Evolutionary conservation across 495 filamentous ascomycete genomes (phyloP).

Genomic region (Aspergillus incahuasiensis): DNA sequence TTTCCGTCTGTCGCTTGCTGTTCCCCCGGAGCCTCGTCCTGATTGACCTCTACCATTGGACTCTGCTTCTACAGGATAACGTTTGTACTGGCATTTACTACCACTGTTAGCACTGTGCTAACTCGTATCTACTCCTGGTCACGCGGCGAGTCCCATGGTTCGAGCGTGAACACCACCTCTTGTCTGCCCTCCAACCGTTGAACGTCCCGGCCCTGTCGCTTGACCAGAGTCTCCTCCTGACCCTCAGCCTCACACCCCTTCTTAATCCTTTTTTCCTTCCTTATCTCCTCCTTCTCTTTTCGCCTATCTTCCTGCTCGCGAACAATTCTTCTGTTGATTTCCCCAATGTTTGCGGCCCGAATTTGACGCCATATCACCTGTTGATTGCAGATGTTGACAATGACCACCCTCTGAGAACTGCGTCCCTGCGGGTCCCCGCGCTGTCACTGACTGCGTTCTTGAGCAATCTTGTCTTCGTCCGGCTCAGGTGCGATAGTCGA

Average conservation of each 20-base stretch:
- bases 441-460: slow-evolving; percentile 8
- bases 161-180: slow-evolving; percentile 9
- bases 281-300: slow-evolving; percentile 3
- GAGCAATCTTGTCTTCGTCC: background rate
- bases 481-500: background rate
- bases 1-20: background rate
- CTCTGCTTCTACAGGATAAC: background rate
- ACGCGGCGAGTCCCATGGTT: slow-evolving; percentile 26
- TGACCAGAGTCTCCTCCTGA: slow-evolving; percentile 15
- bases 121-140: slow-evolving; percentile 1
- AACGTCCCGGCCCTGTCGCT: slow-evolving; percentile 3
- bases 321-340: background rate
- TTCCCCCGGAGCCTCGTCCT: background rate
- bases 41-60: background rate
- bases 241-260: slow-evolving; percentile 8
- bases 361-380: slow-evolving; percentile 7
- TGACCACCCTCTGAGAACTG: slow-evolving; percentile 15
- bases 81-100: background rate
- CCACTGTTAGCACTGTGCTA: background rate
- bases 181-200: background rate
- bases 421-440: slow-evolving; percentile 14
- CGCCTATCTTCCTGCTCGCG: background rate
- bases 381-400: slow-evolving; percentile 14
- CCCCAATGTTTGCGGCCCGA: slow-evolving; percentile 5
- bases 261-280: background rate